Base-by-base conservation (phyloP, 257 asterid genomes). In the Schizonepeta tenuifolia region DNA sequence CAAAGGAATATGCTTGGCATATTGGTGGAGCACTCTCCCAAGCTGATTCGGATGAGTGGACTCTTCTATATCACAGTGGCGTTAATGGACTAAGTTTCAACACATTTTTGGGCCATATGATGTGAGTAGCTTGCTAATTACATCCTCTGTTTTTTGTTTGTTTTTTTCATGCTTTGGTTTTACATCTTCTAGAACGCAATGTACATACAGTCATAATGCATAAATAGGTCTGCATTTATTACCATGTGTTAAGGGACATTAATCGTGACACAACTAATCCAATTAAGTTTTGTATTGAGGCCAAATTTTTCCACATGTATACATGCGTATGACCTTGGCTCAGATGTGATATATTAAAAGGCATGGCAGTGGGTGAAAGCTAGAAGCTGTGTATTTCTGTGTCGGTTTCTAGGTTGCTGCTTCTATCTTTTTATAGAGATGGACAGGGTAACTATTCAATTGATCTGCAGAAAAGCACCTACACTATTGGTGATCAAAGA, bases 1-100 rank as follows among this genome's bases (percentile, higher is more conserved):
- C 83, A 79, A 85, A 85, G 77, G 96, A 87, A 86, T 88, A 89
- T 78, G 97, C 97, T 74, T 94, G 99, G 98, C 88, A 83, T 78
- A 86, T 94, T 69, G 92, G 93, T 41, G 99, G 97, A 56, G 97
- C 96, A 50, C 82, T 94, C 71, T 78, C 90, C 60, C 83, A 78
- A 22, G 67, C 70, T 15, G 96, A 88, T 63, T 81, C 85, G 60
- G 86, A 83, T 28, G 96, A 89, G 72, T 94, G 99, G 99, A 87
- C 84, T 76, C 98, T 94, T 74, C 73, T 88, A 73, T 94, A 91
- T 77, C 98, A 94, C 69, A 91, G 99, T 82, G 60, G 85, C 28
- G 64, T 88, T 56, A 91, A 91, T 75, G 99, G 97, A 47, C 81
- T 77, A 72, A 94, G 99, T 76, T 94, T 88, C 87, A 94, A 83